Conservation (phyloP, 805 yeast species). For the Kuraishia piskuri region DNA sequence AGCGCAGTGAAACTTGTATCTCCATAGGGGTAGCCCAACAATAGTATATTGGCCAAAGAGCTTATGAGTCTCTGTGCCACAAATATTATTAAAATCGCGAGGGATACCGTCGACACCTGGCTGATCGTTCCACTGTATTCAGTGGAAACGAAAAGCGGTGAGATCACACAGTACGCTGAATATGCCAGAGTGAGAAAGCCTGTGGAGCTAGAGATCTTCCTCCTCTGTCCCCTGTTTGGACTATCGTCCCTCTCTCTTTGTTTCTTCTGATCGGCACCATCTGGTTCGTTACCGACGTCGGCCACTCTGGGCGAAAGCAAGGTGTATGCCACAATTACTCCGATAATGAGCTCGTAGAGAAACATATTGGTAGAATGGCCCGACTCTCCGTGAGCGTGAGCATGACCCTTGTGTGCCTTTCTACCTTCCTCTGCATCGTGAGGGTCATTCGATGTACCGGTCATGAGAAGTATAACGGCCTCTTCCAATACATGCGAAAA, state of each 20-base stretch:
- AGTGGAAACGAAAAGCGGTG: constrained; percentile 16
- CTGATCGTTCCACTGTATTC: constrained; percentile 13
- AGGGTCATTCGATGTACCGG: constrained; percentile 16
- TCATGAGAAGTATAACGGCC: constrained; percentile 35
- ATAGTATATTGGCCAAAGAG: constrained; percentile 40
- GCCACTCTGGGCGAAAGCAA: background rate
- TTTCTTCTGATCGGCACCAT: background rate
- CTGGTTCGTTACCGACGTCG: background rate
- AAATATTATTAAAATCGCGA: constrained; percentile 15
- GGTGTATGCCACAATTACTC: background rate
- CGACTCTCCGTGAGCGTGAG: constrained; percentile 14
- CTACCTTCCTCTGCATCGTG: constrained; percentile 13
- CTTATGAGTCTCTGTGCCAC: constrained; percentile 32
- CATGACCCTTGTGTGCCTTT: constrained; percentile 19
- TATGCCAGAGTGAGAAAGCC: constrained; percentile 27
- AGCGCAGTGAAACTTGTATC: constrained; percentile 28
- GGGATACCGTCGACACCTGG: constrained; percentile 15
- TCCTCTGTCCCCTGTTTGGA: background rate
- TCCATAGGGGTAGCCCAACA: constrained; percentile 43
- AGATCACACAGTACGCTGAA: constrained; percentile 19
- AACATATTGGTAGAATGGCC: background rate
- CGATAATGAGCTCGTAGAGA: background rate
- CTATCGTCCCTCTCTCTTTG: background rate
- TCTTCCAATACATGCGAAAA: constrained; percentile 85
- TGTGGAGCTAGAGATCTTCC: constrained; percentile 4